Percentiles rank a stretch among this genome's conserved stretches.
Conservation (phyloP, 805 yeast genomes). For the Wickerhamiella australiensis region DNA sequence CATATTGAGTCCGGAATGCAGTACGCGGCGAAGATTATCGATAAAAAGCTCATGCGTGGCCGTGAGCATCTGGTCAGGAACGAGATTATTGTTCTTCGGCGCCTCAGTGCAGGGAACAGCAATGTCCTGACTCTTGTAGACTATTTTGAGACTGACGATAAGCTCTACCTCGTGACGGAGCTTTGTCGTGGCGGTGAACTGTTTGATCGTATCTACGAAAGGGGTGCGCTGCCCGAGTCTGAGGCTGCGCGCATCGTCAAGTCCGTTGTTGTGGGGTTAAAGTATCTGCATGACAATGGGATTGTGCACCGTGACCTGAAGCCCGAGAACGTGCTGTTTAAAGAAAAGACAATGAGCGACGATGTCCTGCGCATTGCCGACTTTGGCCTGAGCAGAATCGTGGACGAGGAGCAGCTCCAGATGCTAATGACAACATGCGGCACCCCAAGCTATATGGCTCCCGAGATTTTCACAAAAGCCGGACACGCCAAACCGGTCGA, state of each 20-base stretch:
- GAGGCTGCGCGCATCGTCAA: slow-evolving; percentile 41
- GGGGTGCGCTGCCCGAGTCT: slow-evolving; percentile 36
- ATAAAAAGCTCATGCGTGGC: slow-evolving; percentile 40
- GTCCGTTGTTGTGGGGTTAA: slow-evolving; percentile 42
- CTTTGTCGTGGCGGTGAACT: slow-evolving; percentile 59
- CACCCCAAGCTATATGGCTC: slow-evolving; percentile 65
- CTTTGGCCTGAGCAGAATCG: slow-evolving; percentile 51
- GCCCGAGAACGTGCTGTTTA: slow-evolving; percentile 56
- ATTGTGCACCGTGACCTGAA: slow-evolving; percentile 62
- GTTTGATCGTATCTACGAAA: slow-evolving; percentile 43
- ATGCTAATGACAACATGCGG: slow-evolving; percentile 45
- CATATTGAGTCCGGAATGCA: slow-evolving; percentile 32
- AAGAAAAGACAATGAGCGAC: slow-evolving; percentile 29
- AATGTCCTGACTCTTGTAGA: slow-evolving; percentile 53
- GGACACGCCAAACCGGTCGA: slow-evolving; percentile 55
- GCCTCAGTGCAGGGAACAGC: slow-evolving; percentile 38
- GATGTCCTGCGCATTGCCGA: slow-evolving; percentile 41
- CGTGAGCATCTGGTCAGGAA: slow-evolving; percentile 45
- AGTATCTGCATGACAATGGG: slow-evolving; percentile 44
- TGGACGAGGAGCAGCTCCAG: slow-evolving; percentile 31
- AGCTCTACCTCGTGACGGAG: slow-evolving; percentile 47
- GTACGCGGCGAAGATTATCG: slow-evolving; percentile 45
- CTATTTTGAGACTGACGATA: slow-evolving; percentile 54
- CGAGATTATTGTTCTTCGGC: slow-evolving; percentile 46
- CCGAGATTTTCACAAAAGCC: slow-evolving; percentile 44